Conservation (phyloP, 306 rosid species). For the Nissolia schottii region DNA sequence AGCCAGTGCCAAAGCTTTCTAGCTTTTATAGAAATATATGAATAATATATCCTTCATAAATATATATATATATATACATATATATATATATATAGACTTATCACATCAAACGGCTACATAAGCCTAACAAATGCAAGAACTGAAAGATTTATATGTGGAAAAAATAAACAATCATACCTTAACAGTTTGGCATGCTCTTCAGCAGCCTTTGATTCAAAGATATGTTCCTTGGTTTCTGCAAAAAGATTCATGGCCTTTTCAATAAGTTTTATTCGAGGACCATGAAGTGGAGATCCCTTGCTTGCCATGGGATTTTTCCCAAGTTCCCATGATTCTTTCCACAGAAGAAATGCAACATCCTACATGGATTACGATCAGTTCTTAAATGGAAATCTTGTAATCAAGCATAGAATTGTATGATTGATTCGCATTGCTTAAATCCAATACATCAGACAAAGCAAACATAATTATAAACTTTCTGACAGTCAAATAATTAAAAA, state of each 20-base stretch:
- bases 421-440: constrained; percentile 2
- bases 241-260: constrained; percentile 79
- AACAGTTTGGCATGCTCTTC: constrained; percentile 93
- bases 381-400: constrained; percentile 4
- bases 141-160: constrained; percentile 5
- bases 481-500: not conserved
- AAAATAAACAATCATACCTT: constrained; percentile 46
- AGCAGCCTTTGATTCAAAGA: constrained; percentile 89
- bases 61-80: not conserved
- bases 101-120: constrained; percentile 12
- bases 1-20: not conserved
- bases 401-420: constrained; percentile 8
- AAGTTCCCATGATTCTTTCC: constrained; percentile 96
- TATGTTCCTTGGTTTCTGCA: constrained; percentile 81
- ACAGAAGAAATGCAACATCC: constrained; percentile 93
- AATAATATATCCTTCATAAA: not conserved
- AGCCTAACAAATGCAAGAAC: constrained; percentile 12
- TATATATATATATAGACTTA: not conserved
- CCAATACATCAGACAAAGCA: not conserved
- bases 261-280: constrained; percentile 83
- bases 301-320: constrained; percentile 95
- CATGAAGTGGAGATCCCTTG: constrained; percentile 93
- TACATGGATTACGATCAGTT: constrained; percentile 29
- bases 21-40: not conserved
- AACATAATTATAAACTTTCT: constrained; percentile 5